Evolutionary conservation across 2,329 filamentous ascomycete genomes (phyloP).

Genomic region (Dothidotthia symphoricarpi): DNA sequence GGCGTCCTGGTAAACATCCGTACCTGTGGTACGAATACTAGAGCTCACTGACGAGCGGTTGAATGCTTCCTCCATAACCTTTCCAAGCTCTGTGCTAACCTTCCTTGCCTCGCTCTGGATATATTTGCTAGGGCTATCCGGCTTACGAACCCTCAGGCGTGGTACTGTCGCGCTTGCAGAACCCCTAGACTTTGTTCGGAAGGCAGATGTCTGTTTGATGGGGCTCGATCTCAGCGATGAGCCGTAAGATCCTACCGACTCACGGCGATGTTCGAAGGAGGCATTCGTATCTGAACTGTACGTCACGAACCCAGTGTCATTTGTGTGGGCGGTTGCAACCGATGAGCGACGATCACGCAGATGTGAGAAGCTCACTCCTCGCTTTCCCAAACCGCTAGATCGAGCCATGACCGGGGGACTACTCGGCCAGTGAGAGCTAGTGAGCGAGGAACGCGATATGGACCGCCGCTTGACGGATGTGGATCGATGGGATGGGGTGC

Average conservation of each 20-base stretch:
- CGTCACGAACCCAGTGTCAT: conserved; percentile 24
- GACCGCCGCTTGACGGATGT: conserved; percentile 24
- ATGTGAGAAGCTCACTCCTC: conserved; percentile 64
- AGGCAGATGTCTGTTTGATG: conserved; percentile 22
- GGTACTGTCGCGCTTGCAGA: conserved; percentile 25
- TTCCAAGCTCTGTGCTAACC: conserved; percentile 80
- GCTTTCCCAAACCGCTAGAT: conserved; percentile 56
- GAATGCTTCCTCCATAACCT: conserved; percentile 91
- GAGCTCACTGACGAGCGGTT: conserved; percentile 63
- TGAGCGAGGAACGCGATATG: conserved; percentile 44
- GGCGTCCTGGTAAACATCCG: conserved; percentile 17
- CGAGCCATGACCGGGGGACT: conserved; percentile 49
- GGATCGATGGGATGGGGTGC: conserved; percentile 29
- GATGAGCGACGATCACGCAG: conserved; percentile 46
- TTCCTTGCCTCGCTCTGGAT: conserved; percentile 78
- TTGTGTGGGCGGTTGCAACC: conserved; percentile 42
- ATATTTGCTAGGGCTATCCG: conserved; percentile 49
- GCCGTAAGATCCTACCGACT: conserved; percentile 23
- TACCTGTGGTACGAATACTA: conserved; percentile 47
- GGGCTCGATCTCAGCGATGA: conserved; percentile 22
- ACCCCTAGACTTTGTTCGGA: conserved; percentile 30
- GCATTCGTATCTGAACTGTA: conserved; percentile 34
- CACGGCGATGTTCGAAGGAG: conserved; percentile 23
- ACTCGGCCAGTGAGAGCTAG: conserved; percentile 49
- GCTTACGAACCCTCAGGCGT: conserved; percentile 38